Evolutionary conservation across 1,284 basidiomycete genomes (phyloP), one percentile per base, ranked within the genome.

Genomic region (Fomes fomentarius): DNA sequence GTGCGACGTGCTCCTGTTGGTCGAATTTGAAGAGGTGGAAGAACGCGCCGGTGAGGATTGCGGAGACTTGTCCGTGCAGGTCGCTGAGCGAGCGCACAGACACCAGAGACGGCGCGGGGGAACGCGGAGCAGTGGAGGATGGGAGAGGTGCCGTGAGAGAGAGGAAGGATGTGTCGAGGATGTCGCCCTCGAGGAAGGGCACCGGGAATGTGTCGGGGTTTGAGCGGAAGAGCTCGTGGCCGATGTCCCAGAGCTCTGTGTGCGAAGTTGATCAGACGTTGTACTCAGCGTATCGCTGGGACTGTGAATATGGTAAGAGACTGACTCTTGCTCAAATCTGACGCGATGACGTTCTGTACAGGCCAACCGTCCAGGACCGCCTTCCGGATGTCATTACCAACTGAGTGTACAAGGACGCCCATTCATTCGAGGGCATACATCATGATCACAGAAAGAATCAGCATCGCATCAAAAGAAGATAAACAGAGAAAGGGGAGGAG

Each of bases 11-110:
- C 12, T 64, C 48, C 61, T 81, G 78, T 21, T 67, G 43, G 15
- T 70, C 72, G 57, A 77, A 70, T 22, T 68, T 55, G 64, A 81
- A 81, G 15, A 81, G 69, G 56, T 81, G 79, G 64, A 81, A 82
- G 60, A 81, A 72, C 2, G 72, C 64, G 10, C 74, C 74, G 6
- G 73, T 69, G 57, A 77, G 73, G 26, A 82, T 76, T 9, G 70
- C 75, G 4, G 76, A 73, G 22, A 77, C 54, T 50, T 71, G 71
- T 5, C 75, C 74, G 41, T 71, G 71, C 8, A 81, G 69, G 2
- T 72, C 71, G 15, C 64, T 76, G 26, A 80, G 69, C 9, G 68
- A 67, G 1, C 57, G 70, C 19, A 79, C 56, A 10, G 62, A 52
- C 46, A 4, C 78, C 64, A 31, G 65, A 61, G 8, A 73, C 72